These are phyloP conservation scores for Dictyostelium intermedium DNA, from an alignment of 78 protist genomes.

Conservation along the genomic window DNA sequence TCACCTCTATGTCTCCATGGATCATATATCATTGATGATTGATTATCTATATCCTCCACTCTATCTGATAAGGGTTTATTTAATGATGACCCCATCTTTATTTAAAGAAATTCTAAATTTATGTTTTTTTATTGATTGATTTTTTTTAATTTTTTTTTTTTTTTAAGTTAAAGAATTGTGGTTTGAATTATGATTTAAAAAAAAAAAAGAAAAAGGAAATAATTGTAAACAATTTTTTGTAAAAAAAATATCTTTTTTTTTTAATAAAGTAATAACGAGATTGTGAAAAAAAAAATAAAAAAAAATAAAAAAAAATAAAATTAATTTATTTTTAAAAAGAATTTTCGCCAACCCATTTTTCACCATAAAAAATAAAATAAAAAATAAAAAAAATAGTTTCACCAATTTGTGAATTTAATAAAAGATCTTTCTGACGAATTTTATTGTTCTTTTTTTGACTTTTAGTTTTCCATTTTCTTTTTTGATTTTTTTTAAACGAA, in stretches of 20 bases:
- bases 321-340: background rate
- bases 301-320: no score
- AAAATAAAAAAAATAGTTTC: background rate
- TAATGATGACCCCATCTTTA: constrained; percentile 29
- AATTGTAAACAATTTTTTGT: no score
- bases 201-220: no score
- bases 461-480: background rate
- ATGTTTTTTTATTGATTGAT: no score
- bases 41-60: background rate
- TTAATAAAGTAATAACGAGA: no score
- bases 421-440: background rate
- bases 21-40: constrained; percentile 26
- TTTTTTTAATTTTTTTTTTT: no score
- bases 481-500: no score
- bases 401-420: background rate
- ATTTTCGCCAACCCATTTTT: background rate
- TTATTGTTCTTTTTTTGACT: background rate
- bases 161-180: background rate
- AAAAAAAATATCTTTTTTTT: no score
- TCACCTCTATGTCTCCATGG: constrained; percentile 10
- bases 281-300: background rate
- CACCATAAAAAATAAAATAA: background rate
- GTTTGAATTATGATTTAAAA: no score
- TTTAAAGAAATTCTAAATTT: no score
- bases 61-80: constrained; percentile 23